Percentiles rank a stretch among this genome's conserved stretches.
Evolutionary conservation across 352 stramenopile species (phyloP).

Genomic region (Phytophthora citrophthora): DNA sequence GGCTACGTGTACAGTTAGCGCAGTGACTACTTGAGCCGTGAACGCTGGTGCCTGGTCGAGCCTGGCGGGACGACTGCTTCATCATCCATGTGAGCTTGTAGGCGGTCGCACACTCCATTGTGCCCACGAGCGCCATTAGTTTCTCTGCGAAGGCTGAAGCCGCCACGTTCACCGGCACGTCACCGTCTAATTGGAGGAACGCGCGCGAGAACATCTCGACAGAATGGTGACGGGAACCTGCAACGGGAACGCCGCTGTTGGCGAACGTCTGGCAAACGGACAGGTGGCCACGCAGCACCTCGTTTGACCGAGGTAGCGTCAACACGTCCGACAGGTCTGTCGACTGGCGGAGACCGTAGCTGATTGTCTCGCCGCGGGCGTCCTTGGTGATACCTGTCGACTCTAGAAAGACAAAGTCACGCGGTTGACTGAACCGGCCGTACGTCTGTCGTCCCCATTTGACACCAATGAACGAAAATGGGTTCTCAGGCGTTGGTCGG

Average conservation of each 20-base stretch:
- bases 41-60: constrained; percentile 17
- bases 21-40: constrained; percentile 36
- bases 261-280: constrained; percentile 47
- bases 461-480: constrained; percentile 53
- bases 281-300: constrained; percentile 41
- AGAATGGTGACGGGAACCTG: constrained; percentile 30
- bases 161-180: constrained; percentile 42
- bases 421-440: constrained; percentile 42
- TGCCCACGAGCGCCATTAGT: constrained; percentile 39
- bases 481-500: constrained; percentile 38
- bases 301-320: constrained; percentile 31
- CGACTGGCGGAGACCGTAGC: constrained; percentile 46
- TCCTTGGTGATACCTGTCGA: constrained; percentile 45
- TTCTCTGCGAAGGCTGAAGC: constrained; percentile 37
- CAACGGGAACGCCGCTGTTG: constrained; percentile 27
- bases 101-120: constrained; percentile 45
- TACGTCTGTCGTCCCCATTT: constrained; percentile 54
- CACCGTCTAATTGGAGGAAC: constrained; percentile 43
- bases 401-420: constrained; percentile 63
- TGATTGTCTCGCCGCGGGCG: constrained; percentile 31
- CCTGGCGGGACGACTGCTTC: constrained; percentile 30
- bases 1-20: constrained; percentile 40
- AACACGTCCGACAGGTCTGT: constrained; percentile 38
- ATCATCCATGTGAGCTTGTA: constrained; percentile 57
- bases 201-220: constrained; percentile 54